phyloP scores from a whole-genome alignment of 2,329 filamentous ascomycete genomes.

The Colletotrichum eleusines region DNA sequence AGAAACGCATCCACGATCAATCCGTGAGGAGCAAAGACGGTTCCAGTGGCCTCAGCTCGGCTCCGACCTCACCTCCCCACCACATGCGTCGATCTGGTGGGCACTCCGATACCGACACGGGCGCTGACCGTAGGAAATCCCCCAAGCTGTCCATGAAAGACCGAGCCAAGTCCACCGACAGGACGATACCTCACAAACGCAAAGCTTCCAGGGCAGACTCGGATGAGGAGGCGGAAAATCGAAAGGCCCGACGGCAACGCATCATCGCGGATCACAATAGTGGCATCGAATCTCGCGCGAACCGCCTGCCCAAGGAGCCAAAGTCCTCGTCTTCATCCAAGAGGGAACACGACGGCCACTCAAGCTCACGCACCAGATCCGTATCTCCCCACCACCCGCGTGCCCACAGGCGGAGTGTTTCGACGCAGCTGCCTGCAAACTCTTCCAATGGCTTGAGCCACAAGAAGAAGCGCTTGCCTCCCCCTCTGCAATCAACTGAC shows the following conservation, averaged over 20 bases:
- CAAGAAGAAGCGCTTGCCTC: constrained; percentile 73
- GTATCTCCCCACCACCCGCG: constrained; percentile 70
- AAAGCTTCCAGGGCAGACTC: constrained; percentile 67
- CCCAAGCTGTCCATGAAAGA: constrained; percentile 61
- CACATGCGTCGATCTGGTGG: constrained; percentile 53
- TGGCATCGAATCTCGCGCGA: constrained; percentile 32
- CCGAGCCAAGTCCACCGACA: constrained; percentile 62
- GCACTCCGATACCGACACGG: constrained; percentile 68
- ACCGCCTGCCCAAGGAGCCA: constrained; percentile 44
- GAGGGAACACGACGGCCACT: constrained; percentile 50
- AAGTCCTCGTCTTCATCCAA: constrained; percentile 50
- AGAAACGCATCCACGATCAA: constrained; percentile 61
- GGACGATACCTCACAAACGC: constrained; percentile 62
- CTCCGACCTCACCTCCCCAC: constrained; percentile 66
- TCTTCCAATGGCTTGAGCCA: constrained; percentile 66
- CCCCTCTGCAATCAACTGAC: constrained; percentile 71
- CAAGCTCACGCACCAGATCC: constrained; percentile 56
- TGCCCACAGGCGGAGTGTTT: constrained; percentile 72
- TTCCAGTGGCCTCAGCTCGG: constrained; percentile 70
- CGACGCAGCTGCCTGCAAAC: constrained; percentile 70
- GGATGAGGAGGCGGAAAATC: constrained; percentile 67
- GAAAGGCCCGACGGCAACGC: constrained; percentile 67
- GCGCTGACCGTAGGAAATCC: constrained; percentile 57
- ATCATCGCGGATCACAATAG: constrained; percentile 57
- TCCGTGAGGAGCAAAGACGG: constrained; percentile 60